Percentiles rank a stretch among this genome's conserved stretches.
Evolutionary conservation across 208 protist species (phyloP).

Genomic region (Crithidia fasciculata): DNA sequence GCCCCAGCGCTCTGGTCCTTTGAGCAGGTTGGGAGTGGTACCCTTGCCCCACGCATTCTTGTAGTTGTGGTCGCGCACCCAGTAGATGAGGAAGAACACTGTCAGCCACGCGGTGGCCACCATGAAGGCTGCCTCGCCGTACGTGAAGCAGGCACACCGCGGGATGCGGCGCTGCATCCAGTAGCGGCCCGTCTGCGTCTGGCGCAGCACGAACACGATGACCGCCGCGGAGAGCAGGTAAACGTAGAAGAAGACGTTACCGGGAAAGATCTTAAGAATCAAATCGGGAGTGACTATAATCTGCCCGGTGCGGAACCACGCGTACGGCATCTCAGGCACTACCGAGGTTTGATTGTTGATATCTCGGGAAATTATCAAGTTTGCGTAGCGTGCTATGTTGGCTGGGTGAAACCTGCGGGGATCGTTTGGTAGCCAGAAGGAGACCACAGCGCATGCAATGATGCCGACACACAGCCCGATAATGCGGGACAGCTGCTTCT

Average conservation of each 20-base stretch:
- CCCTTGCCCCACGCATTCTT: slow-evolving; percentile 23
- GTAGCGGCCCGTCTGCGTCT: slow-evolving; percentile 21
- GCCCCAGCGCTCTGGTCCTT: slow-evolving; percentile 43
- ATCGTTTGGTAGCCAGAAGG: slow-evolving; percentile 67
- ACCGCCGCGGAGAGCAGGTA: slow-evolving; percentile 44
- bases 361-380: slow-evolving; percentile 5
- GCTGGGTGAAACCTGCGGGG: slow-evolving; percentile 28
- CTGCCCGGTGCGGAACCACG: slow-evolving; percentile 48
- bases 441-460: slow-evolving; percentile 33
- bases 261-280: slow-evolving; percentile 65
- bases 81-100: slow-evolving; percentile 63
- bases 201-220: slow-evolving; percentile 33
- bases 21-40: slow-evolving; percentile 1
- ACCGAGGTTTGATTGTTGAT: slow-evolving; percentile 9
- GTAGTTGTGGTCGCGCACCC: slow-evolving; percentile 73
- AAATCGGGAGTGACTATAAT: slow-evolving; percentile 32
- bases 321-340: slow-evolving; percentile 51
- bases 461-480: slow-evolving; percentile 25
- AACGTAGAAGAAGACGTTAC: slow-evolving; percentile 68
- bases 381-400: slow-evolving; percentile 39
- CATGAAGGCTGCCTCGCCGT: slow-evolving; percentile 39
- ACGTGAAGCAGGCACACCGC: slow-evolving; percentile 23
- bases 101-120: slow-evolving; percentile 37
- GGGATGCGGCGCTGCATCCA: slow-evolving; percentile 36
- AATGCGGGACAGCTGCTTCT: slow-evolving; percentile 22